These are phyloP conservation scores for Exophiala sideris DNA, from an alignment of 2,329 filamentous ascomycete species.

Conservation along the genomic window DNA sequence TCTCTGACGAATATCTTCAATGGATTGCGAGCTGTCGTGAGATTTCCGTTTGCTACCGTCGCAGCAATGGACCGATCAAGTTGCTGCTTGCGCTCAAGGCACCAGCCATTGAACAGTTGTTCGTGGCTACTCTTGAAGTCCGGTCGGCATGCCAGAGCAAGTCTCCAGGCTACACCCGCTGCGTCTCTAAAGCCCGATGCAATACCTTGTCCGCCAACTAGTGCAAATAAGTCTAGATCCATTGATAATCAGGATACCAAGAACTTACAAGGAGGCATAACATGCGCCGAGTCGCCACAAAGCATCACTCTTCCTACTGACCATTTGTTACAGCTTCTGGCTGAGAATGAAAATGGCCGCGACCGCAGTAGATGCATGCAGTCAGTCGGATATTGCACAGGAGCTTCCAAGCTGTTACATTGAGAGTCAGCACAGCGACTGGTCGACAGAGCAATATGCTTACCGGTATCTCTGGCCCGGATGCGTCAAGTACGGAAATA, in stretches of 20 bases:
- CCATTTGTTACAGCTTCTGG: slow-evolving; percentile 49
- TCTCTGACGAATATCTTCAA: slow-evolving; percentile 34
- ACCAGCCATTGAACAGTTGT: slow-evolving; percentile 33
- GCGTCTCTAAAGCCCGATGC: slow-evolving; percentile 41
- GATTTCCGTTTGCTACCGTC: slow-evolving; percentile 35
- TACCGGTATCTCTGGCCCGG: slow-evolving; percentile 21
- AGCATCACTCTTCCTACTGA: slow-evolving; percentile 41
- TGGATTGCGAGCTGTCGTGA: slow-evolving; percentile 31
- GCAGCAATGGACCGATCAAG: slow-evolving; percentile 34
- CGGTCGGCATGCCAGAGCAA: slow-evolving; percentile 30
- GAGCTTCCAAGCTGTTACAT: slow-evolving; percentile 7
- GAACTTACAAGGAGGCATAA: slow-evolving; percentile 48
- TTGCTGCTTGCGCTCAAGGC: slow-evolving; percentile 37
- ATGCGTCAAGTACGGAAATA: slow-evolving; percentile 33
- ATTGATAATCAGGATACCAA: not conserved
- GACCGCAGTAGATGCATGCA: slow-evolving; percentile 48
- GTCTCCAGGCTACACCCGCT: slow-evolving; percentile 36
- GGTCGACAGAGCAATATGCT: slow-evolving; percentile 2
- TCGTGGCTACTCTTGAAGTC: slow-evolving; percentile 23
- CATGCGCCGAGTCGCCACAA: slow-evolving; percentile 51
- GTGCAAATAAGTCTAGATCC: not conserved
- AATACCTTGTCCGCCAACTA: slow-evolving; percentile 43
- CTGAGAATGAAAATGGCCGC: slow-evolving; percentile 46
- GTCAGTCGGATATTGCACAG: slow-evolving; percentile 41
- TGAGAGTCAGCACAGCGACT: not conserved